Evolutionary conservation across 345 rosid genomes (phyloP).

Genomic region (Linum usitatissimum): DNA sequence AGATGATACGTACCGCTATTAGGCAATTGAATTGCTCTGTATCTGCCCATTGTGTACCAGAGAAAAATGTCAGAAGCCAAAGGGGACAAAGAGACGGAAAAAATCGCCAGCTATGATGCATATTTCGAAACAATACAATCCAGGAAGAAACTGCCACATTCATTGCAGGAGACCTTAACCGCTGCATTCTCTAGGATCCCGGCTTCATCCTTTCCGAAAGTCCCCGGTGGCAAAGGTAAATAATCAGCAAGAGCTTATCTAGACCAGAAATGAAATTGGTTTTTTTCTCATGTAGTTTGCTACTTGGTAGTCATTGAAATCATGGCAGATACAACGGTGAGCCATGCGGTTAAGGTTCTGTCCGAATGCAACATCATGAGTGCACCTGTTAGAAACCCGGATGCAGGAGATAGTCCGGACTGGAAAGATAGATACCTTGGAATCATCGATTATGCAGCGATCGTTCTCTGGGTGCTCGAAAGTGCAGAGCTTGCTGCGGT

Average conservation of each 20-base stretch:
- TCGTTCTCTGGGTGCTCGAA: slow-evolving; percentile 76
- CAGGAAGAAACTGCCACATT: slow-evolving; percentile 53
- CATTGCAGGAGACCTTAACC: slow-evolving; percentile 61
- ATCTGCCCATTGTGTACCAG: background rate
- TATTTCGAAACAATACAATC: slow-evolving; percentile 65
- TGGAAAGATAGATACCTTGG: slow-evolving; percentile 77
- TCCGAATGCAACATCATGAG: slow-evolving; percentile 67
- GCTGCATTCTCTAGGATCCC: slow-evolving; percentile 68
- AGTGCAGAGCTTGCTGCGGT: slow-evolving; percentile 68
- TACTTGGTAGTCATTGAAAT: slow-evolving; percentile 55
- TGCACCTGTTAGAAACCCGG: slow-evolving; percentile 63
- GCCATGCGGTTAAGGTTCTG: slow-evolving; percentile 60
- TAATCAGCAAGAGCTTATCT: background rate
- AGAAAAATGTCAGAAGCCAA: slow-evolving; percentile 30
- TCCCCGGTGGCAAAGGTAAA: slow-evolving; percentile 67
- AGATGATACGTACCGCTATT: background rate
- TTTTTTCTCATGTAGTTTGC: background rate
- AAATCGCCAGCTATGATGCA: slow-evolving; percentile 43
- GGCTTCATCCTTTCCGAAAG: slow-evolving; percentile 69
- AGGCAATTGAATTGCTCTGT: background rate
- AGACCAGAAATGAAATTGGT: background rate
- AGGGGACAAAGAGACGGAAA: slow-evolving; percentile 15
- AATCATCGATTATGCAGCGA: slow-evolving; percentile 63
- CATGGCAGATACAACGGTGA: slow-evolving; percentile 50
- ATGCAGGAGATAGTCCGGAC: slow-evolving; percentile 33